Evolutionary conservation across 371 early-diverging fungal genomes (phyloP).

Genomic region (Mortierella polycephala): DNA sequence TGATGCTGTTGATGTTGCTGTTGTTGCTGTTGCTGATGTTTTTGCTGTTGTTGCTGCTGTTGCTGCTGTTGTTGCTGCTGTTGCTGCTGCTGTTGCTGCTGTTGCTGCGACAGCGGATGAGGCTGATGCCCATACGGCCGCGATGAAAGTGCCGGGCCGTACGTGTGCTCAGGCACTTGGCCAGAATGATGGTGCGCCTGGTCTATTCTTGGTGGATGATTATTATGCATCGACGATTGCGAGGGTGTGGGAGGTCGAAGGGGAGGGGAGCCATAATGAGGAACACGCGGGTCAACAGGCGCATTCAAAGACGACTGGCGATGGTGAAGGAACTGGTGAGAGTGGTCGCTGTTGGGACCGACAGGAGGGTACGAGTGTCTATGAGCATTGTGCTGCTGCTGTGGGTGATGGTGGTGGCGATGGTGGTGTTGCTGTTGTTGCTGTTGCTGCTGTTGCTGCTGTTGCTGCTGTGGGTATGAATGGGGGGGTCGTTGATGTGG

Average conservation of each 20-base stretch:
- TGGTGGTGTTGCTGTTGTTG: conserved; percentile 16
- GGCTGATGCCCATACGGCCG: too few species aligned
- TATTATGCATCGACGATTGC: neutral
- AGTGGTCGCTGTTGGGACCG: conserved; percentile 1
- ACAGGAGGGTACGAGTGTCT: conserved; percentile 6
- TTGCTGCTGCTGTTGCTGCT: conserved; percentile 16
- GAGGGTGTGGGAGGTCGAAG: conserved; percentile 10
- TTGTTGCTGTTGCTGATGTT: neutral
- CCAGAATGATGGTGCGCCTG: conserved; percentile 4
- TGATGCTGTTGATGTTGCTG: conserved; percentile 9
- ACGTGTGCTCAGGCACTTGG: conserved; percentile 17
- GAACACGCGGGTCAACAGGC: conserved; percentile 5
- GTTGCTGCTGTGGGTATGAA: conserved; percentile 12
- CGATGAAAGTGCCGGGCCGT: conserved; percentile 9
- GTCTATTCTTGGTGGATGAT: conserved; percentile 13
- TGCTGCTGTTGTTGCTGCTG: neutral
- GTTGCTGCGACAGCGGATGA: neutral
- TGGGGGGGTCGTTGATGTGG: conserved; percentile 18
- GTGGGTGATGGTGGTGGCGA: conserved; percentile 6
- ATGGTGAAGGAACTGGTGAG: conserved; percentile 3
- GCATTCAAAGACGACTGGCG: conserved; percentile 9
- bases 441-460: conserved; percentile 12
- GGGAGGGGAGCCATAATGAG: conserved; percentile 9
- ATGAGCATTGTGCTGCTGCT: conserved; percentile 2
- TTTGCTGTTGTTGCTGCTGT: conserved; percentile 21